These are phyloP conservation scores for Chrysoporthe deuterocubensis DNA, from an alignment of 2,329 filamentous ascomycete genomes.

Conservation along the genomic window DNA sequence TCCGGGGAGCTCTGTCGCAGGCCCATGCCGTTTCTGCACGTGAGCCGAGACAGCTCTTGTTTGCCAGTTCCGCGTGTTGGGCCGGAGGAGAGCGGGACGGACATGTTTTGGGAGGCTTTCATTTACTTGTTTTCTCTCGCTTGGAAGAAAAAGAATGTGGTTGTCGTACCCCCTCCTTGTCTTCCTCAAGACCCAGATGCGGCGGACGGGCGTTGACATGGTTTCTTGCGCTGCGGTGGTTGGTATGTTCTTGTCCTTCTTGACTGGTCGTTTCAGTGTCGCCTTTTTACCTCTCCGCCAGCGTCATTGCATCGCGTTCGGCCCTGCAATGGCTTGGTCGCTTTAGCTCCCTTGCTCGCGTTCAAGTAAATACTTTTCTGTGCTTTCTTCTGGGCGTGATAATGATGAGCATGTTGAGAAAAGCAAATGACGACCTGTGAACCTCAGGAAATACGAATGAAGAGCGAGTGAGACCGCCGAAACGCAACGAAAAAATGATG, in stretches of 20 bases:
- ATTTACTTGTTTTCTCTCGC: neutral
- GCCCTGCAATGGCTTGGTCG: slow-evolving; percentile 3
- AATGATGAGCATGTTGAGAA: neutral
- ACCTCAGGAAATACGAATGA: too few species aligned
- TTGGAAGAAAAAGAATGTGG: slow-evolving; percentile 8
- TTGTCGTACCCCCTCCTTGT: neutral
- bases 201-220: slow-evolving; percentile 6
- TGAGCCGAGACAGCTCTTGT: neutral
- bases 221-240: neutral
- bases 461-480: neutral
- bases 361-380: slow-evolving; percentile 2
- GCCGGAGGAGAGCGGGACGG: neutral
- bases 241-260: neutral
- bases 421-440: too few species aligned
- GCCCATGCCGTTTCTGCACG: neutral
- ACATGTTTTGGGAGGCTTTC: neutral
- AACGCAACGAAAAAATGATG: neutral
- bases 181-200: neutral
- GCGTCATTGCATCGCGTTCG: slow-evolving; percentile 4
- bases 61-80: neutral
- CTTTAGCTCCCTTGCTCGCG: neutral
- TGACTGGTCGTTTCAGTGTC: neutral
- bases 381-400: neutral
- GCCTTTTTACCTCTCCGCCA: neutral
- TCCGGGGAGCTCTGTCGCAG: neutral